phyloP scores from a whole-genome alignment of 148 eudicot species.

The Chenopodium quinoa region DNA sequence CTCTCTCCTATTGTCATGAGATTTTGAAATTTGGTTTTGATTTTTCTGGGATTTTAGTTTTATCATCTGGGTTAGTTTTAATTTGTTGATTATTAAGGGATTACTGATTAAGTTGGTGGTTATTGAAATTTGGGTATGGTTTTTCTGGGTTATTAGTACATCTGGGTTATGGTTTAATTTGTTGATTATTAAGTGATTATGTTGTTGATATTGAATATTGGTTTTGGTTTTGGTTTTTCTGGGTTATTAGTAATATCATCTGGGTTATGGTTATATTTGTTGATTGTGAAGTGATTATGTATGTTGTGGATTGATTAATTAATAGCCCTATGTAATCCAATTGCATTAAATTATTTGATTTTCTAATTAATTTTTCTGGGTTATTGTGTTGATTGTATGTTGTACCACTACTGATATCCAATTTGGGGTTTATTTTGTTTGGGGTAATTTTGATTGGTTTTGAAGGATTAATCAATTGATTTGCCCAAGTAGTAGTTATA shows the following conservation, averaged over 20 bases:
- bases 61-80: conserved; percentile 19
- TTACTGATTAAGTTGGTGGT: background rate
- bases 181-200: background rate
- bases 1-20: background rate
- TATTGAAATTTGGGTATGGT: background rate
- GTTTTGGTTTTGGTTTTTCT: too few relatives aligned
- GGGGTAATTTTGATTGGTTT: background rate
- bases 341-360: background rate
- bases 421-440: too few relatives aligned
- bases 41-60: conserved; percentile 2
- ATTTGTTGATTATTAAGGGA: background rate
- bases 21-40: background rate
- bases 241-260: too few relatives aligned
- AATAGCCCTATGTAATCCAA: too few relatives aligned
- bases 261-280: too few relatives aligned
- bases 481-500: too few relatives aligned
- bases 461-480: too few relatives aligned
- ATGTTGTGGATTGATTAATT: too few relatives aligned
- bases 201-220: background rate
- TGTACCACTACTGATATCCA: too few relatives aligned
- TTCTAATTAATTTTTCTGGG: background rate
- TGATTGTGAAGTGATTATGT: too few relatives aligned
- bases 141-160: conserved; percentile 4
- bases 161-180: conserved; percentile 15
- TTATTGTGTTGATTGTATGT: too few relatives aligned